Evolutionary conservation across 768 basidiomycete genomes (phyloP).

Genomic region (Lentinula edodes): DNA sequence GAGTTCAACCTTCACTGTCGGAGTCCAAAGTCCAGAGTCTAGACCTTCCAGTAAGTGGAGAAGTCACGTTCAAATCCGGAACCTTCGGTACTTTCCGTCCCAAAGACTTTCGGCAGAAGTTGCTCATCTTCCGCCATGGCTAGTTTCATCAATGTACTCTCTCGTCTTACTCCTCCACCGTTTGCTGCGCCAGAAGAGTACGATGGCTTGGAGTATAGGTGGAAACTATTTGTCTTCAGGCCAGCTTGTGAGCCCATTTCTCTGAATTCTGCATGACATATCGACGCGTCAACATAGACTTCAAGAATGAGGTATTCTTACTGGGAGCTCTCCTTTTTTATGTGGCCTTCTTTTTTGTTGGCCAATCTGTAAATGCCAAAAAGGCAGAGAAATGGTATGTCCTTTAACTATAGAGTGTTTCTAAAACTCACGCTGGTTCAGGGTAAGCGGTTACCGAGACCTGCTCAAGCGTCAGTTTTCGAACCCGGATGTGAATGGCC

Average conservation of each 20-base stretch:
- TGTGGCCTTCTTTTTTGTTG: slow-evolving; percentile 50
- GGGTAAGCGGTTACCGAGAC: slow-evolving; percentile 54
- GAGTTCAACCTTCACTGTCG: not conserved
- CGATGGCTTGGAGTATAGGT: slow-evolving; percentile 67
- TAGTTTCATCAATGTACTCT: slow-evolving; percentile 28
- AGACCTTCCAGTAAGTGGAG: not conserved
- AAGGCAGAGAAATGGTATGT: slow-evolving; percentile 67
- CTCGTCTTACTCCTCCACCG: slow-evolving; percentile 51
- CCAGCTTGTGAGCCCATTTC: slow-evolving; percentile 54
- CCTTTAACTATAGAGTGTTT: slow-evolving; percentile 7
- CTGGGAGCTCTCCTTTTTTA: slow-evolving; percentile 52
- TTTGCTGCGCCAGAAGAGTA: slow-evolving; percentile 53
- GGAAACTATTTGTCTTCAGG: slow-evolving; percentile 74
- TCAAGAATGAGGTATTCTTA: slow-evolving; percentile 60
- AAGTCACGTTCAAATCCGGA: not conserved
- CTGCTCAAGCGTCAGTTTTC: slow-evolving; percentile 74
- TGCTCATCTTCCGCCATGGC: slow-evolving; percentile 11
- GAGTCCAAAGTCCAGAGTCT: not conserved
- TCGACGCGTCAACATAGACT: slow-evolving; percentile 33
- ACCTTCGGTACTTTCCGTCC: not conserved
- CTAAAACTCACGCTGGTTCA: slow-evolving; percentile 22
- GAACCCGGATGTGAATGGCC: slow-evolving; percentile 47
- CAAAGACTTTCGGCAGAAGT: not conserved
- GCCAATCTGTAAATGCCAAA: slow-evolving; percentile 51
- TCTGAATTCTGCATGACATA: not conserved